Evolutionary conservation across 495 filamentous ascomycete species (phyloP).

Genomic region (Neurospora sp.): DNA sequence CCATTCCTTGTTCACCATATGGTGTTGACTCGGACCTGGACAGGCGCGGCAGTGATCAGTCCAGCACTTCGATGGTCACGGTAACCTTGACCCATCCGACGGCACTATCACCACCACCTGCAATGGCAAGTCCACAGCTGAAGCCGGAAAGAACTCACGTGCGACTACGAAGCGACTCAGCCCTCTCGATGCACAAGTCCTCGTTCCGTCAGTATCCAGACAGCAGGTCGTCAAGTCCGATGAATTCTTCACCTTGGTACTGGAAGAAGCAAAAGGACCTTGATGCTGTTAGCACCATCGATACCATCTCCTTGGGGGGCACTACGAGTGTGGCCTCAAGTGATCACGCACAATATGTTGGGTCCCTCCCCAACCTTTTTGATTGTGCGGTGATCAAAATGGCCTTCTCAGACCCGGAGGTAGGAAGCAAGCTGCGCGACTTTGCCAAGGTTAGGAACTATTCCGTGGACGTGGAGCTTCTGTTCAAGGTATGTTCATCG

Average conservation of each 20-base stretch:
- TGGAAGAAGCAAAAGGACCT: conserved; percentile 3
- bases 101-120: conserved; percentile 17
- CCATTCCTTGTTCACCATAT: conserved; percentile 5
- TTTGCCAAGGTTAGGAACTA: conserved; percentile 34
- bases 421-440: conserved; percentile 28
- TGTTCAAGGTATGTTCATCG: conserved; percentile 29
- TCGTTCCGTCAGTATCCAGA: conserved; percentile 25
- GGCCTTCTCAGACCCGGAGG: conserved; percentile 35
- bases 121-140: conserved; percentile 1
- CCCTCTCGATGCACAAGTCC: conserved; percentile 23
- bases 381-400: conserved; percentile 36
- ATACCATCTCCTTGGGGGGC: conserved; percentile 4
- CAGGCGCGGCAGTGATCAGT: conserved; percentile 9
- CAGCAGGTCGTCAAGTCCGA: conserved; percentile 19
- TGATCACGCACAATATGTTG: not conserved
- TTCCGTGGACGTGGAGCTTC: conserved; percentile 39
- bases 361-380: conserved; percentile 29
- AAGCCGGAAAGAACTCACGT: conserved; percentile 9
- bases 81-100: conserved; percentile 6
- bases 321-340: not conserved
- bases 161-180: conserved; percentile 30
- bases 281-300: conserved; percentile 10
- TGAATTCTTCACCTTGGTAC: not conserved
- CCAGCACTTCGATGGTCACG: conserved; percentile 1
- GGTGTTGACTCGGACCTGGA: conserved; percentile 1